Percentiles rank a stretch among this genome's conserved stretches.
These are phyloP conservation scores for Metarhizium brunneum DNA, from an alignment of 2,329 filamentous ascomycete genomes.

Conservation along the genomic window DNA sequence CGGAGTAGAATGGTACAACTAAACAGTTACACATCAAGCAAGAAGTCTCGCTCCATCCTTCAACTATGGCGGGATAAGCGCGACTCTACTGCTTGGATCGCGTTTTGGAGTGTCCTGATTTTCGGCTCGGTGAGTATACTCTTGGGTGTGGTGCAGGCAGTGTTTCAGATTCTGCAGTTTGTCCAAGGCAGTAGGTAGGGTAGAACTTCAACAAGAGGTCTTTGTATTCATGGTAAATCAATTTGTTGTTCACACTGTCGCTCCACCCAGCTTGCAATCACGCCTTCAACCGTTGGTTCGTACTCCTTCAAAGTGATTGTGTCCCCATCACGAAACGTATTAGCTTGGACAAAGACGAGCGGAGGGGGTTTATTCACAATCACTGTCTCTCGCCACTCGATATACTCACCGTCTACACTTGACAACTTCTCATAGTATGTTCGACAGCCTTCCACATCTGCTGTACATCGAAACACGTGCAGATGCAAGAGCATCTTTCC, in stretches of 20 bases:
- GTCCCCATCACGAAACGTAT: neutral
- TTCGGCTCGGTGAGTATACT: too few species aligned
- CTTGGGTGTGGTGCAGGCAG: too few species aligned
- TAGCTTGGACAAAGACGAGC: neutral
- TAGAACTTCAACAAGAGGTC: too few species aligned
- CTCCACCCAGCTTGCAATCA: conserved; percentile 36
- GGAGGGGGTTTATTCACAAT: neutral
- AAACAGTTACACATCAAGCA: too few species aligned
- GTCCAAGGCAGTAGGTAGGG: too few species aligned
- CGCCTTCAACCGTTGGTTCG: neutral
- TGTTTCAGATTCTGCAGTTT: too few species aligned
- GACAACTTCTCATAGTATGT: conserved; percentile 50
- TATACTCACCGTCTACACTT: conserved; percentile 31
- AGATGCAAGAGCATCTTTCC: conserved; percentile 48
- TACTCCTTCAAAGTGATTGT: neutral
- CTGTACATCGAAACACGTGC: conserved; percentile 54
- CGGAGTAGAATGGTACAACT: too few species aligned
- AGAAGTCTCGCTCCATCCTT: too few species aligned
- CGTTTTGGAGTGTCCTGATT: too few species aligned
- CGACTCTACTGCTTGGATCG: too few species aligned
- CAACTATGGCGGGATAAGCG: too few species aligned
- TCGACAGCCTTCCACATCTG: conserved; percentile 42
- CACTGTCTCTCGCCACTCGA: neutral
- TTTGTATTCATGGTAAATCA: too few species aligned
- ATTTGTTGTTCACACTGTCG: neutral